Evolutionary conservation across 78 protist genomes (phyloP).

Genomic region (Blattamonas nauphoetae): DNA sequence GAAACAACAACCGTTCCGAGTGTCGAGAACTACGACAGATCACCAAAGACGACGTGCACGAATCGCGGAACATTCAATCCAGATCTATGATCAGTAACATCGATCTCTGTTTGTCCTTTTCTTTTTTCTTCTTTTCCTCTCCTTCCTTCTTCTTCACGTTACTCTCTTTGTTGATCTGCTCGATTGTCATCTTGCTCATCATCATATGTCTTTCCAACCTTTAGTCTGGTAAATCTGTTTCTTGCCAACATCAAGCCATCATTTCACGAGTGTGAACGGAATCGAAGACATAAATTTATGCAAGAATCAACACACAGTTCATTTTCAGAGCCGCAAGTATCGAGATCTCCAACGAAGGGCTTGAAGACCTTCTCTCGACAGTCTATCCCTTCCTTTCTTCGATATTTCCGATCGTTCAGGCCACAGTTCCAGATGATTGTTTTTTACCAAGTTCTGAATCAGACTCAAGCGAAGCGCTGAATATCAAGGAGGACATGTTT

Average conservation of each 20-base stretch:
- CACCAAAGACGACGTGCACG: too few species aligned
- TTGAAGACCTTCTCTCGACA: constrained; percentile 38
- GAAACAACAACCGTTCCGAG: too few species aligned
- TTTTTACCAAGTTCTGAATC: neutral
- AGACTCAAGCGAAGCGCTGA: neutral
- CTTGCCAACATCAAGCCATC: constrained; percentile 36
- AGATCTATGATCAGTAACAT: too few species aligned
- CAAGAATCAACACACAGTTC: constrained; percentile 14
- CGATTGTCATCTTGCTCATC: too few species aligned
- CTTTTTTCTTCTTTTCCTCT: too few species aligned
- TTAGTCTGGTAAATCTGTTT: constrained; percentile 18
- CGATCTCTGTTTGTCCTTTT: too few species aligned
- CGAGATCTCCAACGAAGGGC: constrained; percentile 54
- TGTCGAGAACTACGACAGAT: too few species aligned
- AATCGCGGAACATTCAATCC: too few species aligned
- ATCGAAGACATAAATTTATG: constrained; percentile 13
- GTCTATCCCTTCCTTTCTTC: neutral
- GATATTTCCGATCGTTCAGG: neutral
- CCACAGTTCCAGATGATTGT: neutral
- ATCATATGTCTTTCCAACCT: neutral
- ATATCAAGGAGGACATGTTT: neutral
- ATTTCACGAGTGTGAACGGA: constrained; percentile 36
- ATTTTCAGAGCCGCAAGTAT: constrained; percentile 3
- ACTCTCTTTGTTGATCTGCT: too few species aligned
- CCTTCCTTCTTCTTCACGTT: too few species aligned